Evolutionary conservation across 345 rosid species (phyloP), one percentile per base, ranked within the genome.

Genomic region (Conringia planisiliqua): DNA sequence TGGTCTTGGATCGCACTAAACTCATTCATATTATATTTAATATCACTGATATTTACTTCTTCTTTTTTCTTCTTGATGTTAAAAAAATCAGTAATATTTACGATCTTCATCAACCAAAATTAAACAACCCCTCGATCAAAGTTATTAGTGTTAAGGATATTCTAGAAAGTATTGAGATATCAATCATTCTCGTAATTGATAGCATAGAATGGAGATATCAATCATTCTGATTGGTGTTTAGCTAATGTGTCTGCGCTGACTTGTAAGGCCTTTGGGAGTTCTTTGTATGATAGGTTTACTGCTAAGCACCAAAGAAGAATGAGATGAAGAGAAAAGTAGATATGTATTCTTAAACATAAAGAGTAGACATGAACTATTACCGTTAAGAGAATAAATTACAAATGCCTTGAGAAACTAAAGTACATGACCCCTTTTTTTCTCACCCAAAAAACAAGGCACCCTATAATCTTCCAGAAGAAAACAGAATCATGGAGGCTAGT

Each of bases 401-500:
- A 65, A 73, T 24, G 72, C 48, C 36, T 64, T 32, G 4, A 62
- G 18, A 35, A 5, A 26, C 1, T 24, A 18, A 16, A 74, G 72
- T 35, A 44, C 51, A 71, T 48, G 17, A 52, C 42, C 22, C 24
- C n/a, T n/a, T 9, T n/a, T 18, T 44, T 56, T 58, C 65, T 12
- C n/a, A 26, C 44, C 55, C 30, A 7, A 22, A 42, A 70, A 70
- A 20, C 32, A 38, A 16, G 29, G 26, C 51, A 29, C 26, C 29
- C 7, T 30, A 9, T 42, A 14, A 18, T 17, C 56, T 46, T 29
- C 54, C 18, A 29, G 18, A 16, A 29, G 12, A 18, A 13, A 30
- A 32, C 47, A 73, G 11, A 63, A 72, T 42, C 70, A 42, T 30
- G 47, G 65, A 32, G 65, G 43, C 59, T 55, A 64, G 11, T n/a